Evolutionary conservation across 2,329 filamentous ascomycete genomes (phyloP).

Genomic region (Scleromitrula shiraiana): DNA sequence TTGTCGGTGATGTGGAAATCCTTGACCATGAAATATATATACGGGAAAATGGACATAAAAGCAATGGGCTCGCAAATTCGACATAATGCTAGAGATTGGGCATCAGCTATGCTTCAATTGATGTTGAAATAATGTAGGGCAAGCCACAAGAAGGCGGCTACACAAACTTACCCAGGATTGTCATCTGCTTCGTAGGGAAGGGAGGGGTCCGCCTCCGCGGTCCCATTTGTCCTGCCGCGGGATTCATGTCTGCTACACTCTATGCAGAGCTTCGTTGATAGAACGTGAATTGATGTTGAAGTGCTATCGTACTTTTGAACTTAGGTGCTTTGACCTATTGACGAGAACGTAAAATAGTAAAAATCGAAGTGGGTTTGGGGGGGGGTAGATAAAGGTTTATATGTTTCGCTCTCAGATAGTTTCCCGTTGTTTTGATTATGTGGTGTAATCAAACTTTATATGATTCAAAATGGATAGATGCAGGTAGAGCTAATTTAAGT

Average conservation of each 20-base stretch:
- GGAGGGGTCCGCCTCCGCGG: constrained; percentile 31
- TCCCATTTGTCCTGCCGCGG: constrained; percentile 17
- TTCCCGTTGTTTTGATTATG: not conserved
- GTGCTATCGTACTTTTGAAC: too few relatives aligned
- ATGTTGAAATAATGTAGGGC: not conserved
- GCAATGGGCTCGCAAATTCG: constrained; percentile 97
- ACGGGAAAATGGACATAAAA: constrained; percentile 99
- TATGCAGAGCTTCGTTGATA: constrained; percentile 6
- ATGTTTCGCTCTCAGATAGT: constrained; percentile 3
- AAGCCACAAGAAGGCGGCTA: not conserved
- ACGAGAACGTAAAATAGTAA: not conserved
- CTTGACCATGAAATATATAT: constrained; percentile 95
- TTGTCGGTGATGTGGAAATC: constrained; percentile 81
- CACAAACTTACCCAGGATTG: constrained; percentile 41
- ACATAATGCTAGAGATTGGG: constrained; percentile 60
- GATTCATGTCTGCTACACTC: constrained; percentile 16
- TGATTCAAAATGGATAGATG: constrained; percentile 4
- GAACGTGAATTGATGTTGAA: constrained; percentile 4
- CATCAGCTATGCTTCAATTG: not conserved
- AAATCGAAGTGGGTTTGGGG: not conserved
- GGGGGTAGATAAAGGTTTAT: not conserved
- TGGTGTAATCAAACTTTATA: constrained; percentile 10
- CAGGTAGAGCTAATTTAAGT: not conserved
- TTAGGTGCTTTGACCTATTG: not conserved
- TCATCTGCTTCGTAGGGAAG: constrained; percentile 40